Evolutionary conservation across 176 grass and related monocot genomes (phyloP).

Genomic region (Oryza officinalis): DNA sequence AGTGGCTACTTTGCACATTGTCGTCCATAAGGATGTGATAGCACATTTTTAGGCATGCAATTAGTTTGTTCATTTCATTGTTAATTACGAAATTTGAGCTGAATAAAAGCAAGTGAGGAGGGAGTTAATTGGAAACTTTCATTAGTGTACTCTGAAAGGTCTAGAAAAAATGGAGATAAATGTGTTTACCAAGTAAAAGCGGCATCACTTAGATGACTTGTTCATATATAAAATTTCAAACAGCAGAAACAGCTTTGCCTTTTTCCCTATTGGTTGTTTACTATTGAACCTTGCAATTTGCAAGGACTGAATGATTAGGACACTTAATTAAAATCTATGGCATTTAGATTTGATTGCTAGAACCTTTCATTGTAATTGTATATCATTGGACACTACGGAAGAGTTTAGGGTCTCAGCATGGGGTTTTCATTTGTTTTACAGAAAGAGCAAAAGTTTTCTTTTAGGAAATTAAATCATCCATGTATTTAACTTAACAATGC

Average conservation of each 20-base stretch:
- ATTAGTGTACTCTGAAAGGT: neutral
- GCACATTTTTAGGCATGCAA: neutral
- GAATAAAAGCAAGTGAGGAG: neutral
- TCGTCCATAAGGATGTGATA: neutral
- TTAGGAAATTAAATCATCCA: neutral
- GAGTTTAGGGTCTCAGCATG: neutral
- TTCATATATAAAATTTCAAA: slow-evolving; percentile 12
- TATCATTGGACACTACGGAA: neutral
- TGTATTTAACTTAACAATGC: neutral
- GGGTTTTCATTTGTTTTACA: neutral
- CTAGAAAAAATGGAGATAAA: neutral
- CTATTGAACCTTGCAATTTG: neutral
- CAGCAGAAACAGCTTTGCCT: neutral
- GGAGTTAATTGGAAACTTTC: slow-evolving; percentile 9
- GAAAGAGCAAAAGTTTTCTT: neutral
- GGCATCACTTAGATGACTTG: neutral
- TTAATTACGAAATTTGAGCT: neutral
- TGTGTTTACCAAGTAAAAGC: neutral
- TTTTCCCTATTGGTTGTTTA: neutral
- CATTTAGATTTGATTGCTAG: neutral
- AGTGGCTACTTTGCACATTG: neutral
- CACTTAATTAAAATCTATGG: neutral
- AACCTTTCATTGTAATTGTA: neutral
- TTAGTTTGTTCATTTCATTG: slow-evolving; percentile 14
- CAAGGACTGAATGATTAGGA: neutral